Percentiles rank a stretch among this genome's conserved stretches.
These are phyloP conservation scores for Acarospora socialis DNA, from an alignment of 2,329 filamentous ascomycete species.

Conservation along the genomic window DNA sequence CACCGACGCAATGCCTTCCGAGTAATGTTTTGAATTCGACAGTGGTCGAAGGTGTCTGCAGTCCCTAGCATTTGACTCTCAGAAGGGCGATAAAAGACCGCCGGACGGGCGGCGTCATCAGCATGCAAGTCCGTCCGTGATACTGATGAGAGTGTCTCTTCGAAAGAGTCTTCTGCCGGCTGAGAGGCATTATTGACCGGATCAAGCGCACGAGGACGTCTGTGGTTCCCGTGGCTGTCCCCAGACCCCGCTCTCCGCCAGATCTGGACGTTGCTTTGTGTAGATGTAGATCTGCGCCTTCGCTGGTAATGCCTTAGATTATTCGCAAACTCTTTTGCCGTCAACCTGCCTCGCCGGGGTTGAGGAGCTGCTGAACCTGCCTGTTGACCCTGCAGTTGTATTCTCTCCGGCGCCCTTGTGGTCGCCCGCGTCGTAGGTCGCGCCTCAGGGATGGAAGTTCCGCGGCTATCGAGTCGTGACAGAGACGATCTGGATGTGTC, in stretches of 20 bases:
- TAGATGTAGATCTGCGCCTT: conserved; percentile 7
- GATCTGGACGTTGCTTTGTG: neutral
- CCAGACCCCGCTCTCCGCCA: too few relatives aligned
- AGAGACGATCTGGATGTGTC: conserved; percentile 28
- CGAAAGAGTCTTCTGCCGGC: too few relatives aligned
- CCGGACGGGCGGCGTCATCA: too few relatives aligned
- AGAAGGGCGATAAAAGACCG: conserved; percentile 34
- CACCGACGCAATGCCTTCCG: conserved; percentile 32
- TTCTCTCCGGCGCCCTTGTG: conserved; percentile 12
- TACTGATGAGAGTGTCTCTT: too few relatives aligned
- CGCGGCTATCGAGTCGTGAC: conserved; percentile 23
- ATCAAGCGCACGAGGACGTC: too few relatives aligned
- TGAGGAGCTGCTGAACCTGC: neutral
- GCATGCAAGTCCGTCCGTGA: too few relatives aligned
- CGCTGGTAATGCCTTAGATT: conserved; percentile 7
- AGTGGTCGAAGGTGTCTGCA: conserved; percentile 34
- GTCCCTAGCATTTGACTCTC: conserved; percentile 37
- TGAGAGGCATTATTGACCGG: too few relatives aligned
- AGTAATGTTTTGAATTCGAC: conserved; percentile 25
- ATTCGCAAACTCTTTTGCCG: conserved; percentile 10
- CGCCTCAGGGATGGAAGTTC: neutral
- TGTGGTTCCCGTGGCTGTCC: too few relatives aligned
- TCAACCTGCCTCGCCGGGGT: conserved; percentile 10
- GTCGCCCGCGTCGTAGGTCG: conserved; percentile 12
- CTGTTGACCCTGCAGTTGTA: neutral